phyloP scores from a whole-genome alignment of 169 alveolate species.

The Plasmodium blacklocki region DNA sequence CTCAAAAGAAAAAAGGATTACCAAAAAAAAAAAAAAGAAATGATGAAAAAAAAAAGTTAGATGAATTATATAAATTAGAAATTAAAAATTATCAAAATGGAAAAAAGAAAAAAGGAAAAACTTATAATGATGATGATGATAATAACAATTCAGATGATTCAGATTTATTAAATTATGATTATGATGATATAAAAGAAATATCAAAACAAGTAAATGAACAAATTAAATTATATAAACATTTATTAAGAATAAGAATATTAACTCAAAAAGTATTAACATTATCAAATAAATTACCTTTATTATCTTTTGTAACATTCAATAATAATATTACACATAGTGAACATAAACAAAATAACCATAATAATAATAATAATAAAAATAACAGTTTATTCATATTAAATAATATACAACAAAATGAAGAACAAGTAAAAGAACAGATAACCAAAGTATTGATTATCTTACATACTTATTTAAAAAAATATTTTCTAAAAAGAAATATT shows the following conservation, averaged over 20 bases:
- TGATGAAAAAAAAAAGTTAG: conserved; percentile 47
- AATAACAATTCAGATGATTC: conserved; percentile 8
- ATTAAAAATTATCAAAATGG: conserved; percentile 49
- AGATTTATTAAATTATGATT: conserved; percentile 45
- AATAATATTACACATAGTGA: conserved; percentile 21
- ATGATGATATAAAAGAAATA: conserved; percentile 67
- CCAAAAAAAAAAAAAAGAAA: conserved; percentile 10
- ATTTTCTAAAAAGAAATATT: conserved; percentile 38
- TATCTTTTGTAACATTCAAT: conserved; percentile 43
- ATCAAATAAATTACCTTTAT: conserved; percentile 53
- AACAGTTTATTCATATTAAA: background rate
- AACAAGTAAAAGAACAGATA: conserved; percentile 34
- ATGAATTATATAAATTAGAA: conserved; percentile 62
- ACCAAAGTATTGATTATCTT: conserved; percentile 29
- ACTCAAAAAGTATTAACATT: conserved; percentile 41
- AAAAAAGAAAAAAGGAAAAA: background rate
- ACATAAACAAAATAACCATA: conserved; percentile 5
- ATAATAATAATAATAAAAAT: too few relatives aligned
- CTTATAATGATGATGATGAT: background rate
- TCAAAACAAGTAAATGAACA: conserved; percentile 53
- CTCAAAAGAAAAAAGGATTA: conserved; percentile 15
- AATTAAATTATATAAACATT: conserved; percentile 38
- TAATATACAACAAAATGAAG: conserved; percentile 37
- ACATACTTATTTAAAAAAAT: conserved; percentile 44
- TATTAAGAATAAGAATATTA: conserved; percentile 68